Evolutionary conservation across 140 eudicot species (phyloP), one percentile per base, ranked within the genome.

Genomic region (Oenanthe javanica): DNA sequence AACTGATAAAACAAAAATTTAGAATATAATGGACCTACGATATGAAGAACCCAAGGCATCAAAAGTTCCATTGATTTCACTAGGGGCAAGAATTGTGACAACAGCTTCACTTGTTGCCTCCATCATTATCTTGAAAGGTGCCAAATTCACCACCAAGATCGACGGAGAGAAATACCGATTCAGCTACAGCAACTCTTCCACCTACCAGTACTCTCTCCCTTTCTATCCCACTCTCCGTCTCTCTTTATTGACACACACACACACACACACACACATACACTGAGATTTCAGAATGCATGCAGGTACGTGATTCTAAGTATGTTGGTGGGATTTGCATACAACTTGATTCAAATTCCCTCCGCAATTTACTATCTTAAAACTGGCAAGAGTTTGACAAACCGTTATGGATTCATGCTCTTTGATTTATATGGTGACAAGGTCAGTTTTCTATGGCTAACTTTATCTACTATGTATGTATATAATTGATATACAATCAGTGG

Each of bases 361-460:
- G 85, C 83, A 66, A 76, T 79, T 66, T 79, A 82, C 78, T 70
- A 64, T 52, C 48, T 85, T 13, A 50, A 19, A 61, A 79, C 70
- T 12, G 81, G 84, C 43, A 85, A 79, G 25, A 80, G 51, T 12
- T 16, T 85, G 15, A 66, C 16, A 16, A 85, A 85, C 6, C 18
- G 51, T 45, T n/a, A 38, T 12, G 31, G 14, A 23, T 74, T 82
- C 79, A 61, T 49, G 49, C 70, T 73, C 48, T 73, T 64, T 13
- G 83, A 78, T n/a, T 76, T 82, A 78, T 79, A 72, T 55, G 86
- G 76, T 11, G 88, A 85, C 81, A 81, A 70, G 87, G 87, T 81
- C 10, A 73, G 77, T 64, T 7, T 40, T 21, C 31, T 42, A 0
- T 25, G 43, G 3, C 43, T 40, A 6, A 72, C 8, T 5, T 13